Base-by-base conservation (phyloP, 2,329 filamentous ascomycete species). In the Xylaria arbuscula region DNA sequence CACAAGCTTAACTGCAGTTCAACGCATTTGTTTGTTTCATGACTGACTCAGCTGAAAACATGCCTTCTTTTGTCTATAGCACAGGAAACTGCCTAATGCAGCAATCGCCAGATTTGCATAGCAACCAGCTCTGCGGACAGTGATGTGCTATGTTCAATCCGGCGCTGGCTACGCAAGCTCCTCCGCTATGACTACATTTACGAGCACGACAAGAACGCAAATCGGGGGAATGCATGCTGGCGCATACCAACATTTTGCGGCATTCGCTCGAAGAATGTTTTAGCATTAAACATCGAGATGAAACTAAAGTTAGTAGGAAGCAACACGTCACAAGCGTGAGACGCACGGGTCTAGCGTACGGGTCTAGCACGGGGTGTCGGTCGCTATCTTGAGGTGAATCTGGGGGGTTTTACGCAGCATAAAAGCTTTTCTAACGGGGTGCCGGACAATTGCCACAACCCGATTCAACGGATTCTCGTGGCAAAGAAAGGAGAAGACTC, bases 361-460 rank as follows among this genome's bases (percentile, higher is more conserved):
- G 28, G 28, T 28, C 28, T 28, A 28, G 28, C 28, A 28, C 79
- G 54, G 58, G 47, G 19, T 45, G 45, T 67, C 54, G 59, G 53
- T 54, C 42, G 10, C 22, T 11, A 40, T 19, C n/a, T 45, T 13
- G 45, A 63, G 54, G 22, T 24, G 22, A 10, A 9, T 61, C 50
- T 28, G 28, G 50, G 56, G 13, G 17, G 42, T n/a, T 45, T 64
- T 59, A 56, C 13, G n/a, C 2, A 34, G 34, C 45, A 15, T 28
- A n/a, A 32, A 42, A 24, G 45, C 45, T 13, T 1, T 45, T 7
- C 45, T 4, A 34, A 58, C 64, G 68, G 68, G 68, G 40, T 58
- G 51, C 45, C 68, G 68, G 68, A 62, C 36, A 61, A 51, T 67
- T 67, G 64, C 19, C 53, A 54, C 51, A 67, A 55, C 61, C 68